phyloP scores from a whole-genome alignment of 129 eudicot species.

The Sambucus nigra region DNA sequence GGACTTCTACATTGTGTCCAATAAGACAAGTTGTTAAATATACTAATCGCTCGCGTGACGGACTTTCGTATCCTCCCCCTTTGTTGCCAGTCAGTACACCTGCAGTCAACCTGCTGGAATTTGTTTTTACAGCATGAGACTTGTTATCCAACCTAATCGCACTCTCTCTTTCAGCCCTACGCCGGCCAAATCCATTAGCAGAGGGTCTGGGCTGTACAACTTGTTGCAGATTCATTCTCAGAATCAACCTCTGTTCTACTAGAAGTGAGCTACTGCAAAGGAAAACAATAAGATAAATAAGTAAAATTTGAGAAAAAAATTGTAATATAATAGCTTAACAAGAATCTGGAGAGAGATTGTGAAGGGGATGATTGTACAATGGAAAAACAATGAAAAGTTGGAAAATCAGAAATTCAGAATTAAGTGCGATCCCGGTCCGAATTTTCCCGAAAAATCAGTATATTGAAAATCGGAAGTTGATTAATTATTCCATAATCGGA shows the following conservation, averaged over 20 bases:
- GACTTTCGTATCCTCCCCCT: constrained; percentile 42
- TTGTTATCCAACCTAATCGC: constrained; percentile 45
- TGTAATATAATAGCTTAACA: too few relatives aligned
- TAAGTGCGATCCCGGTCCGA: too few relatives aligned
- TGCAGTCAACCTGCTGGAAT: constrained; percentile 34
- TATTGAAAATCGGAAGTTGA: too few relatives aligned
- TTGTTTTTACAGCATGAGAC: constrained; percentile 51
- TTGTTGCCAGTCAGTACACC: constrained; percentile 21
- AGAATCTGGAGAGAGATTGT: too few relatives aligned
- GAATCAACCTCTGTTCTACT: constrained; percentile 19
- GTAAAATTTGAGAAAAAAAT: too few relatives aligned
- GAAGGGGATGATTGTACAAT: too few relatives aligned
- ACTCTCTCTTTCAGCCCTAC: constrained; percentile 56
- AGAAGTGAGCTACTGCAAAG: constrained; percentile 13
- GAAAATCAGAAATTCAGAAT: too few relatives aligned
- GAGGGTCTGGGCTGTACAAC: constrained; percentile 59
- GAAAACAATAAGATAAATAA: neutral
- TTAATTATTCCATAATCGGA: too few relatives aligned
- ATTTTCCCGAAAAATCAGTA: too few relatives aligned
- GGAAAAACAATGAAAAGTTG: too few relatives aligned
- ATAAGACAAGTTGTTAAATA: constrained; percentile 70
- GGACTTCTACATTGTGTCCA: constrained; percentile 94
- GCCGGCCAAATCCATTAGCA: constrained; percentile 65
- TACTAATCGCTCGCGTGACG: constrained; percentile 64
- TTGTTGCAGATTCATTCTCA: constrained; percentile 70